Conservation (phyloP, 2,329 filamentous ascomycete species). For the Colletotrichum liriopes region DNA sequence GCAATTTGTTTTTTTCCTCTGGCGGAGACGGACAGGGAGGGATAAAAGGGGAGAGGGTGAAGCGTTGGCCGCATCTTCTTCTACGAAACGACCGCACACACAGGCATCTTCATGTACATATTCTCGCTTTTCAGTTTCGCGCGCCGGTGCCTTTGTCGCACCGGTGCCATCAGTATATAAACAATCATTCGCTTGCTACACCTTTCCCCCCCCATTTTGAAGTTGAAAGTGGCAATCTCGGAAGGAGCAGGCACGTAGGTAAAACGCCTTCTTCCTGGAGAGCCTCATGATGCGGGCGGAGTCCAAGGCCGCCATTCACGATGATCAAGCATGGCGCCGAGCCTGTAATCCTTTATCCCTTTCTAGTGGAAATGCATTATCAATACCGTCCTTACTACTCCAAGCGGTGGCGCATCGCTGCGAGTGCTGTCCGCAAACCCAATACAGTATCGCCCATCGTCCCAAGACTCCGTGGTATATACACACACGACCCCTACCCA, state of each 20-base stretch:
- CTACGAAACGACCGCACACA: constrained; percentile 10
- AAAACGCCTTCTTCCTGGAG: background rate
- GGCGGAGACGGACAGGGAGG: background rate
- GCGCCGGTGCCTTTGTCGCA: constrained; percentile 16
- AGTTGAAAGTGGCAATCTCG: no score
- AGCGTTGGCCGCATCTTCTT: constrained; percentile 17
- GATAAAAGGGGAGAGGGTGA: constrained; percentile 30
- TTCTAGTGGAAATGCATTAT: constrained; percentile 16
- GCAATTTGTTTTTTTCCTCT: background rate
- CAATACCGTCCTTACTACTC: constrained; percentile 5
- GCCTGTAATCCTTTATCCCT: background rate
- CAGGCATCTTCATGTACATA: constrained; percentile 36
- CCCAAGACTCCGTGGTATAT: constrained; percentile 38
- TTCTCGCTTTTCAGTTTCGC: constrained; percentile 6
- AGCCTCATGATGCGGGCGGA: background rate
- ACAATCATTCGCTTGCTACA: constrained; percentile 34
- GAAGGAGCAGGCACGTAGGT: background rate
- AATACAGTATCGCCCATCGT: constrained; percentile 1
- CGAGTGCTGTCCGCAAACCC: constrained; percentile 10
- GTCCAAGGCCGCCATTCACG: background rate
- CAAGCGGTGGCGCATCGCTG: constrained; percentile 25
- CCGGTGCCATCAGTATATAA: constrained; percentile 34
- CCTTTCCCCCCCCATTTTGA: no score
- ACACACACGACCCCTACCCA: constrained; percentile 7
- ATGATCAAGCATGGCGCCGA: background rate